Evolutionary conservation across 805 yeast species (phyloP).

Genomic region (Cyberlindnera petersonii): DNA sequence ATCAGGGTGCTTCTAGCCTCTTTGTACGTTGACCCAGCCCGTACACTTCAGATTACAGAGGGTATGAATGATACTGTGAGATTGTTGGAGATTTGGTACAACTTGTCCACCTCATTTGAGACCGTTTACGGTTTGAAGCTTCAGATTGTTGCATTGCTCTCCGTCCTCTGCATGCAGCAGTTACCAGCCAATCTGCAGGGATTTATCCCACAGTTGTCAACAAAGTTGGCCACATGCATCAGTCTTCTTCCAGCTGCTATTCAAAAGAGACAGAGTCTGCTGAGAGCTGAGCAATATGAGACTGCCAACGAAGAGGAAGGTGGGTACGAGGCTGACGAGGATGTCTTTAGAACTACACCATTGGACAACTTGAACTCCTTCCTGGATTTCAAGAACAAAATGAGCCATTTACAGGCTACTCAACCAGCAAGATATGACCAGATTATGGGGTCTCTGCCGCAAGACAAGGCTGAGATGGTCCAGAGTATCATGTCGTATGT

Average conservation of each 20-base stretch:
- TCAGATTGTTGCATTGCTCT: slow-evolving; percentile 60
- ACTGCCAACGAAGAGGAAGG: slow-evolving; percentile 1
- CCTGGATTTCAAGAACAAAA: slow-evolving; percentile 54
- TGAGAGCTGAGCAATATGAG: slow-evolving; percentile 47
- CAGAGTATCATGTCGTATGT: slow-evolving; percentile 7
- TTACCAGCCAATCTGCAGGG: slow-evolving; percentile 35
- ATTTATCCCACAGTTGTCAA: slow-evolving; percentile 46
- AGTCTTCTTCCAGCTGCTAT: slow-evolving; percentile 71
- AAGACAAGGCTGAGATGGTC: slow-evolving; percentile 25
- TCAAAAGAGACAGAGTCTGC: slow-evolving; percentile 50
- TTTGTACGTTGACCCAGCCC: slow-evolving; percentile 56
- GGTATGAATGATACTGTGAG: slow-evolving; percentile 40
- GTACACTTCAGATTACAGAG: slow-evolving; percentile 50
- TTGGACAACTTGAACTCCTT: slow-evolving; percentile 73
- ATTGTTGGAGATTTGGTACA: slow-evolving; percentile 65
- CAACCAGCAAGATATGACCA: slow-evolving; percentile 44
- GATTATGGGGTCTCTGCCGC: slow-evolving; percentile 27
- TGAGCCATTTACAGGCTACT: slow-evolving; percentile 43
- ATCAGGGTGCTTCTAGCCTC: slow-evolving; percentile 61
- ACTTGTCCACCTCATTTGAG: slow-evolving; percentile 42
- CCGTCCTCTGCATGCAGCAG: slow-evolving; percentile 40
- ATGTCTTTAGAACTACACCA: slow-evolving; percentile 73
- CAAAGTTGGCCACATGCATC: slow-evolving; percentile 47
- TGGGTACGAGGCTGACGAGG: slow-evolving; percentile 52
- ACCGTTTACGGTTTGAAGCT: slow-evolving; percentile 79